Conservation (phyloP, 345 rosid species). For the Salix exigua region DNA sequence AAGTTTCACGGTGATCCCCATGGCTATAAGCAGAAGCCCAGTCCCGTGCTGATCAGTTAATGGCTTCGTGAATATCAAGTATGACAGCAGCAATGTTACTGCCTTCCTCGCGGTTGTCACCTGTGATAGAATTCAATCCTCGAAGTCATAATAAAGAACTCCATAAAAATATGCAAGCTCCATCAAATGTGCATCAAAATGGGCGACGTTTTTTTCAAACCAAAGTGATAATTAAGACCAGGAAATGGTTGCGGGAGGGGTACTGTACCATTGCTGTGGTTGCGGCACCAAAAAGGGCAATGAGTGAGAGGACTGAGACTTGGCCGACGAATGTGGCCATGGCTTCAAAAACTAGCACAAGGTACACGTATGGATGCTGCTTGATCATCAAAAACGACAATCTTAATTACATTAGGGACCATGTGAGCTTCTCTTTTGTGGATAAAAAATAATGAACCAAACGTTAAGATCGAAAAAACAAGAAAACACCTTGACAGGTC, state of each 20-base stretch:
- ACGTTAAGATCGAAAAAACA: background rate
- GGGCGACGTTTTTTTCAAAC: no score
- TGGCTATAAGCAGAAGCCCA: slow-evolving; percentile 62
- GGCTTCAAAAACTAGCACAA: slow-evolving; percentile 80
- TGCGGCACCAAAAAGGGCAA: slow-evolving; percentile 93
- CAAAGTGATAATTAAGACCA: no score
- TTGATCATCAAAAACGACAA: background rate
- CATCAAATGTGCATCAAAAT: background rate
- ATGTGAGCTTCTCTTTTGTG: background rate
- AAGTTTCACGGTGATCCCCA: slow-evolving; percentile 71
- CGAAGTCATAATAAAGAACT: background rate
- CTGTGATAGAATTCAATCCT: slow-evolving; percentile 19
- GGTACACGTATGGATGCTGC: slow-evolving; percentile 82
- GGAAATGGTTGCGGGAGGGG: background rate
- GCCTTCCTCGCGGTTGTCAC: slow-evolving; percentile 68
- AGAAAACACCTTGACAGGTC: background rate
- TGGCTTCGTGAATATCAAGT: slow-evolving; percentile 85
- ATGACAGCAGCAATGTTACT: slow-evolving; percentile 71
- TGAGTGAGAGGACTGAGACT: slow-evolving; percentile 82
- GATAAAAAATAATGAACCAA: background rate
- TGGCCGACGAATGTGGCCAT: slow-evolving; percentile 93
- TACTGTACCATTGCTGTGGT: slow-evolving; percentile 89
- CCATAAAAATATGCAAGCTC: background rate
- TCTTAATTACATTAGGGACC: background rate
- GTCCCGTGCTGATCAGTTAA: slow-evolving; percentile 75